Evolutionary conservation across 2,329 filamentous ascomycete species (phyloP).

Genomic region (Ascochyta pisi): DNA sequence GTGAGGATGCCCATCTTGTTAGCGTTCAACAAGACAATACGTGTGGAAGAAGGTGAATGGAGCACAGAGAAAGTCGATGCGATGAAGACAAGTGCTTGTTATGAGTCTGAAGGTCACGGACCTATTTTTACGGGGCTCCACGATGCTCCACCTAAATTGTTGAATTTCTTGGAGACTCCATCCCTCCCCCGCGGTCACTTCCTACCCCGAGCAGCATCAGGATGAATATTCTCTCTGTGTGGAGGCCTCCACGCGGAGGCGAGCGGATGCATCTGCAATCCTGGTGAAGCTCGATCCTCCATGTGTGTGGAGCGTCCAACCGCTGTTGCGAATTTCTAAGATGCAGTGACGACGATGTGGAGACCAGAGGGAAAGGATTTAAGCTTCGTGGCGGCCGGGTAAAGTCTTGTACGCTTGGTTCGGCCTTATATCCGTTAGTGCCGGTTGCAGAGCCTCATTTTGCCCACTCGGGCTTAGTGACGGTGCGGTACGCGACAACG

Average conservation of each 20-base stretch:
- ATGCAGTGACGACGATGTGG: constrained; percentile 16
- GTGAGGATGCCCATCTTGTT: constrained; percentile 44
- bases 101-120: constrained; percentile 11
- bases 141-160: constrained; percentile 13
- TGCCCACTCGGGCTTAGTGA: no score
- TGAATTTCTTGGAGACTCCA: constrained; percentile 17
- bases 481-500: no score
- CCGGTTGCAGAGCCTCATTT: no score
- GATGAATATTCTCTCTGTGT: constrained; percentile 13
- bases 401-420: constrained; percentile 11
- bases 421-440: no score
- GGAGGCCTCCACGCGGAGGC: constrained; percentile 11
- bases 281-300: constrained; percentile 6
- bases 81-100: background rate
- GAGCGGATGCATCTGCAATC: constrained; percentile 7
- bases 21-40: background rate
- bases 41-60: no score
- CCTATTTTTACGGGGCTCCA: constrained; percentile 19
- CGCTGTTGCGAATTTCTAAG: constrained; percentile 2
- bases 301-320: constrained; percentile 10
- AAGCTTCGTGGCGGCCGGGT: constrained; percentile 20
- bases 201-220: constrained; percentile 2
- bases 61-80: background rate
- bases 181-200: constrained; percentile 7
- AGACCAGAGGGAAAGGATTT: constrained; percentile 10